These are phyloP conservation scores for Bocquillonia castaneifolia DNA, from an alignment of 441 rosid species.

Conservation along the genomic window DNA sequence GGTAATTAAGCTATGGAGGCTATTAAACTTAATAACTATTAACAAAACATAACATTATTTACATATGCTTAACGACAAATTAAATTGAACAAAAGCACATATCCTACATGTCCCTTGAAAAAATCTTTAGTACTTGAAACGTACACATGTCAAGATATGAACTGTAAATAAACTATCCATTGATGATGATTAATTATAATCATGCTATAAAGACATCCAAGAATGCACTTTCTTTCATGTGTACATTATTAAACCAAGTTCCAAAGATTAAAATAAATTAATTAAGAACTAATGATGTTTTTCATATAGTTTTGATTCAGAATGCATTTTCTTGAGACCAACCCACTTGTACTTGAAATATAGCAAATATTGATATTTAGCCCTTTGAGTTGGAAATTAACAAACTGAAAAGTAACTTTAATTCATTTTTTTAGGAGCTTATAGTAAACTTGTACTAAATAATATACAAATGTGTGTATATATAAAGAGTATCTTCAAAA, in stretches of 20 bases:
- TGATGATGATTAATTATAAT: slow-evolving; percentile 17
- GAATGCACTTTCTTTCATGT: slow-evolving; percentile 5
- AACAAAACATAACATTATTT: too few relatives aligned
- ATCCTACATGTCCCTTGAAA: too few relatives aligned
- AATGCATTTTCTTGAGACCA: slow-evolving; percentile 52
- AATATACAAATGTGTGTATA: not conserved
- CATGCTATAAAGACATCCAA: slow-evolving; percentile 10
- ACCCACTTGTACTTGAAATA: slow-evolving; percentile 27
- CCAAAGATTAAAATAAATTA: not conserved
- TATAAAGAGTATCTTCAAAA: not conserved
- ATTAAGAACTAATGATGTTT: slow-evolving; percentile 26
- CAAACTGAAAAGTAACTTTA: slow-evolving; percentile 23
- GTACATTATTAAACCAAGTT: slow-evolving; percentile 18
- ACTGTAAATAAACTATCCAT: slow-evolving; percentile 14
- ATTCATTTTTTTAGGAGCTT: not conserved
- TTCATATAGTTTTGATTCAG: not conserved
- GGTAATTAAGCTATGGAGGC: too few relatives aligned
- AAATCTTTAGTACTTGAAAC: too few relatives aligned
- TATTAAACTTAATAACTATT: too few relatives aligned
- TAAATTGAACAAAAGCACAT: too few relatives aligned
- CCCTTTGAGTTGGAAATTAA: slow-evolving; percentile 29
- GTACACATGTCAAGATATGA: slow-evolving; percentile 29
- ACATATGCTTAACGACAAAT: too few relatives aligned
- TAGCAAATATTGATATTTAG: not conserved
- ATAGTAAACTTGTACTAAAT: not conserved